Conservation (phyloP, 495 filamentous ascomycete species). For the Hypoxylon subgilvum region DNA sequence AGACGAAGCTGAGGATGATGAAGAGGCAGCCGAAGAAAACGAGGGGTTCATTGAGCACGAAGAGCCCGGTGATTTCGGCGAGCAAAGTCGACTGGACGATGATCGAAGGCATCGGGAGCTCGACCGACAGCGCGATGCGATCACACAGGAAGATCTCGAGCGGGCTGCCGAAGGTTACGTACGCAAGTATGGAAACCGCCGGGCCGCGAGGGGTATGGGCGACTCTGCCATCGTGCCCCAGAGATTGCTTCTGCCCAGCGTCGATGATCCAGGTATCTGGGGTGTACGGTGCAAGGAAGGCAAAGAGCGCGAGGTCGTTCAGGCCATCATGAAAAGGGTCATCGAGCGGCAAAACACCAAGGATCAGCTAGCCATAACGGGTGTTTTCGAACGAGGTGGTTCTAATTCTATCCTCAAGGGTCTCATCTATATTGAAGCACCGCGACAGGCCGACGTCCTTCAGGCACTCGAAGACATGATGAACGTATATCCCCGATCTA, state of each 20-base stretch:
- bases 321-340: conserved; percentile 82
- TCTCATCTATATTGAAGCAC: conserved; percentile 93
- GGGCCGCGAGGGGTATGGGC: conserved; percentile 53
- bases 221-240: conserved; percentile 79
- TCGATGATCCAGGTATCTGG: conserved; percentile 96
- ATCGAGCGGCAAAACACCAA: conserved; percentile 76
- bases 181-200: conserved; percentile 75
- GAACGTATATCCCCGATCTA: conserved; percentile 82
- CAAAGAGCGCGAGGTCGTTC: conserved; percentile 90
- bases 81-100: conserved; percentile 79
- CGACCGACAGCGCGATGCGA: conserved; percentile 85
- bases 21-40: conserved; percentile 84
- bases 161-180: conserved; percentile 85
- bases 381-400: conserved; percentile 86
- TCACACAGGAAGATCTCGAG: conserved; percentile 86
- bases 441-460: conserved; percentile 82
- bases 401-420: conserved; percentile 77
- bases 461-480: conserved; percentile 79
- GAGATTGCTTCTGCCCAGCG: conserved; percentile 85
- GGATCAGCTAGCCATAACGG: conserved; percentile 77
- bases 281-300: conserved; percentile 90
- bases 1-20: conserved; percentile 84
- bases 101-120: conserved; percentile 93
- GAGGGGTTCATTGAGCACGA: conserved; percentile 86
- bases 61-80: conserved; percentile 87